Evolutionary conservation across 192 early-diverging fungal species (phyloP).

Genomic region (Entomortierella parvispora): DNA sequence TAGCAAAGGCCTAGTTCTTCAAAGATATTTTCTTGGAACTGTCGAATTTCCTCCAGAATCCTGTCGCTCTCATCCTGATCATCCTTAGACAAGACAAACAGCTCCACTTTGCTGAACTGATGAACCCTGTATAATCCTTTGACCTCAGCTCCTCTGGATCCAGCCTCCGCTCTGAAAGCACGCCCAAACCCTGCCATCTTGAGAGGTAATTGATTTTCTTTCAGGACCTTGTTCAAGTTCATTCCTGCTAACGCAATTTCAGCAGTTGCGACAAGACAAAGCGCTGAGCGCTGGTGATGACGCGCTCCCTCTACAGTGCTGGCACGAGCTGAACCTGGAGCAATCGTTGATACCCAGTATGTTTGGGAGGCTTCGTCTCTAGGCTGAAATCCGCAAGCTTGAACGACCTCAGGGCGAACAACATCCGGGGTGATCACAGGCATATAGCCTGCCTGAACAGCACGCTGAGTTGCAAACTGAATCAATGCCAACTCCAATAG

Average conservation of each 20-base stretch:
- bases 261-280: constrained; percentile 88
- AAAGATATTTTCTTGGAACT: constrained; percentile 80
- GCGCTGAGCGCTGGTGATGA: constrained; percentile 55
- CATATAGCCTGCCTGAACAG: constrained; percentile 73
- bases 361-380: constrained; percentile 85
- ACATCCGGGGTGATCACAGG: constrained; percentile 88
- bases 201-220: constrained; percentile 69
- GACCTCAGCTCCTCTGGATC: constrained; percentile 83
- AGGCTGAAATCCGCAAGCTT: constrained; percentile 92
- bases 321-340: constrained; percentile 34
- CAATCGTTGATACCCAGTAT: constrained; percentile 69
- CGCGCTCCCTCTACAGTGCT: constrained; percentile 9
- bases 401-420: constrained; percentile 79
- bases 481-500: constrained; percentile 88
- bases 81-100: constrained; percentile 79
- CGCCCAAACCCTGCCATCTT: constrained; percentile 83
- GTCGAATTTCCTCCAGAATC: constrained; percentile 76
- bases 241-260: constrained; percentile 93
- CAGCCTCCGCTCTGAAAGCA: constrained; percentile 93
- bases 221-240: constrained; percentile 74
- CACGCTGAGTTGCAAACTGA: constrained; percentile 86
- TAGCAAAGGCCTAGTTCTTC: constrained; percentile 83
- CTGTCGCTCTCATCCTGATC: constrained; percentile 63
- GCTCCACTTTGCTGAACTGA: constrained; percentile 95
- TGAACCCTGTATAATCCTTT: constrained; percentile 93